These are phyloP conservation scores for Eucalyptus grandis DNA, from an alignment of 345 rosid genomes.

Conservation along the genomic window DNA sequence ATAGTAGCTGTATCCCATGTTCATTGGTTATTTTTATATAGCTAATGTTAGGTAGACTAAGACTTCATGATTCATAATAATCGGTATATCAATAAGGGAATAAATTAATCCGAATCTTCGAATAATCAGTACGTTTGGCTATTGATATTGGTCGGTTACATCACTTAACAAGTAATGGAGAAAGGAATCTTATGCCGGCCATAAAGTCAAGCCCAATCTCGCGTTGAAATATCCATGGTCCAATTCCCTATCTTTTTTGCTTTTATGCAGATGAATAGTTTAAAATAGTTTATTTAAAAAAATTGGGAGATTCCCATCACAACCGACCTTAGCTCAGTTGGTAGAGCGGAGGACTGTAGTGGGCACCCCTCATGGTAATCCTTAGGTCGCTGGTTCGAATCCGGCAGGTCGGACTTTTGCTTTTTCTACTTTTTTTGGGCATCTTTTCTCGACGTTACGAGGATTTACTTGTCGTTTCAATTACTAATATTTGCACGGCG, in stretches of 20 bases:
- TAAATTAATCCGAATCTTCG: neutral
- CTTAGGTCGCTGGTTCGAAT: constrained; percentile 49
- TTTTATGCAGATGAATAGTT: no score
- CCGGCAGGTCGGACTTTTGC: constrained; percentile 31
- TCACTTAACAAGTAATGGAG: neutral
- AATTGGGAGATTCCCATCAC: fast-evolving
- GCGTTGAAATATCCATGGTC: neutral
- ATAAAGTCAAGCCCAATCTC: neutral
- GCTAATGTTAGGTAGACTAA: neutral
- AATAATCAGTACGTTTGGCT: neutral
- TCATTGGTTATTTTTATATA: neutral
- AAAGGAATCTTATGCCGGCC: neutral
- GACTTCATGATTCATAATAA: neutral
- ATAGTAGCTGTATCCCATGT: neutral
- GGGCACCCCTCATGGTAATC: constrained; percentile 4
- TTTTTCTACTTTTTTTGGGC: neutral
- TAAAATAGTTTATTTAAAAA: fast-evolving
- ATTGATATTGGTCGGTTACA: neutral
- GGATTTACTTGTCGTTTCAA: neutral
- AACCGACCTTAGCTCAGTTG: constrained; percentile 85
- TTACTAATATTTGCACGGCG: neutral
- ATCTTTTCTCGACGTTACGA: neutral
- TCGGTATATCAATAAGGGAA: neutral
- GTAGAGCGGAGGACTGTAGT: constrained; percentile 99
- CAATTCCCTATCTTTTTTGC: neutral